Conservation (phyloP, 2,329 filamentous ascomycete genomes). For the Rhynchosporium agropyri region DNA sequence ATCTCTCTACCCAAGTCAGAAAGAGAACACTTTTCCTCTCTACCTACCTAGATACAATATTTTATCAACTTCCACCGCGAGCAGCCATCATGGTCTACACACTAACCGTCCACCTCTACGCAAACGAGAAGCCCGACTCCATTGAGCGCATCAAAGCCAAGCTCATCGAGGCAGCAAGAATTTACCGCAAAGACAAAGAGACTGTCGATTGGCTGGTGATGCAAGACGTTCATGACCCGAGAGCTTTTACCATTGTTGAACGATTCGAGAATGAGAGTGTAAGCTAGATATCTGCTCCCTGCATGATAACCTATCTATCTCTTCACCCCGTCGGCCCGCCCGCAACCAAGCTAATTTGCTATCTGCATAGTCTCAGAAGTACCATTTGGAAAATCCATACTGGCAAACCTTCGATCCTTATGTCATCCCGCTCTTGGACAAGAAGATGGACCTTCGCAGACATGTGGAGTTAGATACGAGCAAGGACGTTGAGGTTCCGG, state of each 20-base stretch:
- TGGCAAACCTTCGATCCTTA: conserved; percentile 72
- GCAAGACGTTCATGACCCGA: conserved; percentile 69
- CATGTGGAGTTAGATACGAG: conserved; percentile 67
- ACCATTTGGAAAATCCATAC: conserved; percentile 55
- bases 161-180: conserved; percentile 72
- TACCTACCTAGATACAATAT: background rate
- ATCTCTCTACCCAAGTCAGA: too few species aligned
- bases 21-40: background rate
- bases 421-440: conserved; percentile 67
- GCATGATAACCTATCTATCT: conserved; percentile 25
- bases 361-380: conserved; percentile 55
- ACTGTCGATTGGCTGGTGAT: conserved; percentile 74
- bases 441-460: conserved; percentile 69
- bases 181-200: conserved; percentile 74
- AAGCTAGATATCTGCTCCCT: conserved; percentile 33
- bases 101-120: conserved; percentile 69
- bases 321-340: too few species aligned
- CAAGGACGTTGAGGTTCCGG: conserved; percentile 49
- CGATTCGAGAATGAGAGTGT: conserved; percentile 68
- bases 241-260: conserved; percentile 76
- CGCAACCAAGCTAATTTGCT: conserved; percentile 15
- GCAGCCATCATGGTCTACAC: conserved; percentile 63
- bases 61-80: background rate
- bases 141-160: conserved; percentile 71
- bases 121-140: conserved; percentile 64